Base-by-base conservation (phyloP, 2,329 filamentous ascomycete species). In the Fusarium oligoseptatum region DNA sequence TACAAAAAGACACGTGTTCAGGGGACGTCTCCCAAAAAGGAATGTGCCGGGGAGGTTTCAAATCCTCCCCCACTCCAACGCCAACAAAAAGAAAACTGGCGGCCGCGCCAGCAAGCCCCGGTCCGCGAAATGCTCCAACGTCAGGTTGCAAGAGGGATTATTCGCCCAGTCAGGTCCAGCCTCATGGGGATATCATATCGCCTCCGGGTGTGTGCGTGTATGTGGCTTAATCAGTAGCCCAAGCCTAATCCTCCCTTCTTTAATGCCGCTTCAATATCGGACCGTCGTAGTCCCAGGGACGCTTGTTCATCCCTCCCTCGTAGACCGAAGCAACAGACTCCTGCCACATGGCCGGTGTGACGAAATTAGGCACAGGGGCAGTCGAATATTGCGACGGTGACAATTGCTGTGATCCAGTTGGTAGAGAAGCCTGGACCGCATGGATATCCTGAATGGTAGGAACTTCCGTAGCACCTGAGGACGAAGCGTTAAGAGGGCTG, bases 291-390 rank as follows among this genome's bases (percentile, higher is more conserved):
- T 91, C 90, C 90, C 90, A 92, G 55, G 85, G 80, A 58, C 91
- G 85, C 81, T 92, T 92, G 56, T 39, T 37, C 3, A 37, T 27
- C 5, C 90, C 90, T 50, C 90, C 89, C 77, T 92, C 90, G 80
- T 92, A 92, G 6, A 92, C 91, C 74, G 89, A 92, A 14, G 91
- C 91, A 64, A 93, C 92, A 14, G 90, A 92, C 79, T 93, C 90
- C 80, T 92, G 91, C 92, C 92, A 93, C 92, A 93, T 93, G 68
- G 90, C 91, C 5, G 92, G 91, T 11, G 91, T 93, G 72, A 93
- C 88, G 79, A 92, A 93, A 32, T 85, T 86, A 66, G 88, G 85
- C 60, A 90, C 85, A 3, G 89, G 84, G 9, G 88, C 85, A 32
- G 86, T 84, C 34, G 88, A 83, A 79, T 89, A 91, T 72, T 88